Base-by-base conservation (phyloP, 2,329 filamentous ascomycete species). In the Diplodia seriata region DNA sequence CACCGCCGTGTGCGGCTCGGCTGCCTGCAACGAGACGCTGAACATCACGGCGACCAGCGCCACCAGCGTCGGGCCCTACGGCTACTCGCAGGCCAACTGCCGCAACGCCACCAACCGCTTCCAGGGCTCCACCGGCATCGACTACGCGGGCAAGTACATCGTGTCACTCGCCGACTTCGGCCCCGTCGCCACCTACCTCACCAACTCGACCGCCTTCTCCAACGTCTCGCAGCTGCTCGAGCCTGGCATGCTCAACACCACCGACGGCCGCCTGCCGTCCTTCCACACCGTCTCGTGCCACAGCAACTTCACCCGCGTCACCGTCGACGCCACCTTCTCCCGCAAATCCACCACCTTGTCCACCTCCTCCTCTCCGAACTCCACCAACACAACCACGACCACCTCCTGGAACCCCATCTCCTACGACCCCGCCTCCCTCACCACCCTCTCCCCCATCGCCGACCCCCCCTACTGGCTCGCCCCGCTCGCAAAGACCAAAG, bases 321-420 rank as follows among this genome's bases (percentile, higher is more conserved):
- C 29, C 40, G 54, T 67, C 38, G 38, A 50, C 53, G 23, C 64
- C 7, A 67, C 64, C 18, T 67, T 57, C 43, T 50, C 64, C 7
- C 64, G 54, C 38, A 59, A 20, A 23, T 29, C 49, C 23, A 36
- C 59, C 15, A 23, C 31, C 15, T 18, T 36, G 4, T 26, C 23
- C 5, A n/a, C 33, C 15, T 31, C 20, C 62, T 15, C 59, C 4
- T 38, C 31, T 4, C n/a, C 26, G 9, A n/a, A 23, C 26, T 31
- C 57, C 12, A 40, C 38, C 23, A 31, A 18, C 12, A 29, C 36
- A 23, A 15, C 38, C n/a, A 51, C 20, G 2, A 8, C 50, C 14
- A 2, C 64, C 12, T 51, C 64, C 6, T 67, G 64, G 64, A 57
- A 51, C 54, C 64, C 64, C 29, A 67, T 67, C 40, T 12, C 26